Base-by-base conservation (phyloP, 2,329 filamentous ascomycete genomes). In the Aureobasidium sp. region DNA sequence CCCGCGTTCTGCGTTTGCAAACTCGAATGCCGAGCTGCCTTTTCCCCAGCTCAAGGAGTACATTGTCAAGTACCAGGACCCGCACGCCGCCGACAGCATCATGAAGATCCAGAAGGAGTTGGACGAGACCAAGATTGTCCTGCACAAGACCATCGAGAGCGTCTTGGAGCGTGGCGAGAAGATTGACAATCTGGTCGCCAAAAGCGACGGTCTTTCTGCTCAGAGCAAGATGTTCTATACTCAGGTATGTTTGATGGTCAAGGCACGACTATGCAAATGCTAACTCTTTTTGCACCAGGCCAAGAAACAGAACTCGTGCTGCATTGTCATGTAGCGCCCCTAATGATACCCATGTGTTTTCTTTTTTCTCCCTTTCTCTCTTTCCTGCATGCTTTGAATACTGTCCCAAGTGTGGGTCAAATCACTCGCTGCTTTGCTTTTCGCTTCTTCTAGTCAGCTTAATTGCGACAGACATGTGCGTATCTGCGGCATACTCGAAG, bases 171-270 rank as follows among this genome's bases (percentile, higher is more conserved):
- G 94, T 65, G 94, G 92, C 45, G 85, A 97, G 84, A 97, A 97
- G 83, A 91, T 99, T 68, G 93, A 97, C 72, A 90, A 89, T 70
- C 78, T 99, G 69, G 93, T 97, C 49, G 87, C 87, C 66, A 97
- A 97, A 85, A 96, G 90, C 71, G 91, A 96, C 70, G 90, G 87
- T 14, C 77, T 99, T 71, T 96, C 90, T 76, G 84, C 86, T 55
- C 89, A 94, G 81, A 96, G 91, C 79, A 97, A 96, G 83, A 93
- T 95, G 88, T 99, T 99, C 76, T 97, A 97, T 76, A 91, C 82
- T 45, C 82, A 84, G 76, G 88, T 88, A 76, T 70, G 82, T 78
- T 7, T 7, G 14, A n/a, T 17, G 4, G 6, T 31, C 27, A 12
- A 11, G 31, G 9, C 12, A 12, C 9, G 31, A 34, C 9, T 34